These are phyloP conservation scores for Lactarius hatsudake DNA, from an alignment of 768 basidiomycete species.

Conservation along the genomic window DNA sequence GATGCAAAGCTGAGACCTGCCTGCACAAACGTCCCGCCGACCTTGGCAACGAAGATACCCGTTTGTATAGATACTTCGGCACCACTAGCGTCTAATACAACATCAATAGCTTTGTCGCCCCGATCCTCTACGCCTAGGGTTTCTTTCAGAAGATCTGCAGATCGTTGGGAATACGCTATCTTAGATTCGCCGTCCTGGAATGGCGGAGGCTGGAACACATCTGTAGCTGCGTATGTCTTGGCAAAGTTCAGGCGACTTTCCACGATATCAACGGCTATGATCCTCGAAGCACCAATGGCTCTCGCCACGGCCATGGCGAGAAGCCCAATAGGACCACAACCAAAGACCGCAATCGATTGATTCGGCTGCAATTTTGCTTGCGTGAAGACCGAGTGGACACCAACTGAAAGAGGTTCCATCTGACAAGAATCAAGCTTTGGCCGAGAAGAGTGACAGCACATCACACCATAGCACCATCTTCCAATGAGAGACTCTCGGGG, in stretches of 20 bases:
- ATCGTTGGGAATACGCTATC: conserved; percentile 68
- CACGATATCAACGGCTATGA: conserved; percentile 83
- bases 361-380: conserved; percentile 69
- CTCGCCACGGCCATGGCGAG: conserved; percentile 96
- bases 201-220: conserved; percentile 62
- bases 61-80: conserved; percentile 93
- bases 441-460: background rate
- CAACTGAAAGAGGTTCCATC: conserved; percentile 96
- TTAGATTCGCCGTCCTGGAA: conserved; percentile 62
- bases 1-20: conserved; percentile 33
- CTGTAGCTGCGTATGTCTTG: conserved; percentile 78
- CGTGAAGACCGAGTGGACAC: conserved; percentile 80
- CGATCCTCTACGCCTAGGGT: conserved; percentile 66
- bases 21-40: conserved; percentile 74
- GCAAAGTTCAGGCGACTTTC: conserved; percentile 81
- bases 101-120: conserved; percentile 70
- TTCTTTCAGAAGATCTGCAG: conserved; percentile 62
- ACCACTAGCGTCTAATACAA: conserved; percentile 90
- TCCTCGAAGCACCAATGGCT: conserved; percentile 80
- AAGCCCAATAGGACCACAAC: conserved; percentile 85
- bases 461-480: conserved; percentile 90
- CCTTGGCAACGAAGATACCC: conserved; percentile 68
- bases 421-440: conserved; percentile 31
- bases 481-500: conserved; percentile 79
- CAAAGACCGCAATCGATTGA: conserved; percentile 80